These are phyloP conservation scores for Phyllosticta citribraziliensis DNA, from an alignment of 2,329 filamentous ascomycete genomes.

Conservation along the genomic window DNA sequence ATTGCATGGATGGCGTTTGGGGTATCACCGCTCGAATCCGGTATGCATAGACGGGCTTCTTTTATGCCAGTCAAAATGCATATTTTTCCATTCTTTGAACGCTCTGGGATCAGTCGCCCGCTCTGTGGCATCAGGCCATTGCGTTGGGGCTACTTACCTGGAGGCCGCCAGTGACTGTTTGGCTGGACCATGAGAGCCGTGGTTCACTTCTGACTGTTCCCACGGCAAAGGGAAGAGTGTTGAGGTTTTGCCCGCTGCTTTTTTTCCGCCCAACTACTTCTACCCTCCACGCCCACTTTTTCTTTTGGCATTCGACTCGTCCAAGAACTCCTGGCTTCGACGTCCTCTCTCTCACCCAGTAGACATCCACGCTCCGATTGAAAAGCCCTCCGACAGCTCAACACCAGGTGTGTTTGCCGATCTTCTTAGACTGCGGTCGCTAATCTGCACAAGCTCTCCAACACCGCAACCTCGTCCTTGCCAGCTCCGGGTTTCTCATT, in stretches of 20 bases:
- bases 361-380: not conserved
- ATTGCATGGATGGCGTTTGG: conserved; percentile 11
- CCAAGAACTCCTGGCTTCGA: not conserved
- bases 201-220: no score
- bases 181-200: no score
- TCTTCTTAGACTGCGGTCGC: not conserved
- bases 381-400: not conserved
- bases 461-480: not conserved
- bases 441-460: not conserved
- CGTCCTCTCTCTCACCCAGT: not conserved
- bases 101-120: not conserved
- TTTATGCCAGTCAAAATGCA: not conserved
- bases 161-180: no score
- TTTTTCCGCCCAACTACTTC: no score
- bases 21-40: conserved; percentile 11
- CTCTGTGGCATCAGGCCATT: no score
- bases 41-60: not conserved
- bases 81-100: not conserved
- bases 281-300: no score
- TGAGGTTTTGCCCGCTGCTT: no score
- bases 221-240: no score
- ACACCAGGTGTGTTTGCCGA: not conserved
- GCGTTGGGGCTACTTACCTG: no score
- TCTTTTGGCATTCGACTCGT: not conserved
- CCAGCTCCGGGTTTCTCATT: no score